A percentile compares a stretch with the other conserved stretches of the same genome.
phyloP scores from a whole-genome alignment of 345 rosid genomes.

The Eucalyptus dawsonii region DNA sequence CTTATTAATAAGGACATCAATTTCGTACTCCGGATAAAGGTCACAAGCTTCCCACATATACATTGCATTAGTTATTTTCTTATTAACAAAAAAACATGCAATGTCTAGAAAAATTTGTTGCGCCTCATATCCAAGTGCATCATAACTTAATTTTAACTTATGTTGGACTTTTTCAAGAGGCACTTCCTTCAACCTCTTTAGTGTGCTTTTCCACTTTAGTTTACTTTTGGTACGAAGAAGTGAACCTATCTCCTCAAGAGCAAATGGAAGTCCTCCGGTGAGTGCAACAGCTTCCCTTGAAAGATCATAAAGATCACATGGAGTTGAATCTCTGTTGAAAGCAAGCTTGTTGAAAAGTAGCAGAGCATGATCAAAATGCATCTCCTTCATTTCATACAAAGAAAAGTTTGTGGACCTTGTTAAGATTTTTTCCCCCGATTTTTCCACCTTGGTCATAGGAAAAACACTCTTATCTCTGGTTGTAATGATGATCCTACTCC shows the following conservation, averaged over 20 bases:
- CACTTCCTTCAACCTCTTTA: not conserved
- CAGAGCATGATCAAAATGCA: not conserved
- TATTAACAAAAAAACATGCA: not conserved
- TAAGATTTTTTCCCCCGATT: not conserved
- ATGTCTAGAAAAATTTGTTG: not conserved
- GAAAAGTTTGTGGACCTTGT: not conserved
- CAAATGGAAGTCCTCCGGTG: not conserved
- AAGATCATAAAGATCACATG: not conserved
- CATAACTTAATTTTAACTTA: not conserved
- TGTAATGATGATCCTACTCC: not conserved
- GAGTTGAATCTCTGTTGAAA: not conserved
- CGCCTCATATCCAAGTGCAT: not conserved
- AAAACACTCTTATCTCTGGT: not conserved
- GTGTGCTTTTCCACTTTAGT: not conserved
- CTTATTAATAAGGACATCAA: not conserved
- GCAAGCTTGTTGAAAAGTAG: not conserved
- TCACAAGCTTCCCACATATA: not conserved
- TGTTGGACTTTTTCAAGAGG: not conserved
- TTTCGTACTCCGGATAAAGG: not conserved
- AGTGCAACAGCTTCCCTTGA: not conserved
- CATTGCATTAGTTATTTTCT: not conserved
- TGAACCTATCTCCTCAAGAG: not conserved
- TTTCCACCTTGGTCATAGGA: not conserved
- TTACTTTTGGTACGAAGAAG: not conserved
- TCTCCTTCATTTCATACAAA: not conserved